Conservation (phyloP, 1,284 basidiomycete genomes). For the Anthracocystis panici-leucophaei region DNA sequence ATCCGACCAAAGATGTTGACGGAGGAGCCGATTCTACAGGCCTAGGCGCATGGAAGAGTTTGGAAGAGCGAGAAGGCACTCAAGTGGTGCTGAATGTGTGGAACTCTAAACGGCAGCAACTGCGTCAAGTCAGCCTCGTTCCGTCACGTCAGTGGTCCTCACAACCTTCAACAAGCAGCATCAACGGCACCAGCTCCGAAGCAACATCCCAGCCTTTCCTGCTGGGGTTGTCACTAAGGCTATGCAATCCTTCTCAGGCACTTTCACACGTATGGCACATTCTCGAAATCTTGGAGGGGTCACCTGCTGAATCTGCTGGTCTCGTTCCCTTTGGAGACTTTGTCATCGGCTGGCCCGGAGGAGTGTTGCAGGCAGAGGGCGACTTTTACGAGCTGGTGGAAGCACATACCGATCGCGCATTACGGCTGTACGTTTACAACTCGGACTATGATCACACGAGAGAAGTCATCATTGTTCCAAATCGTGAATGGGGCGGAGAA, state of each 20-base stretch:
- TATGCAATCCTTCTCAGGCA: conserved; percentile 74
- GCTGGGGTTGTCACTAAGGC: conserved; percentile 89
- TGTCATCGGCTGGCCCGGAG: conserved; percentile 94
- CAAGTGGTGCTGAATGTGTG: conserved; percentile 84
- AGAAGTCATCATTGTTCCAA: conserved; percentile 65
- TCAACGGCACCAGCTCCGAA: conserved; percentile 34
- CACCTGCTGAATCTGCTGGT: conserved; percentile 84
- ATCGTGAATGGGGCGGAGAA: conserved; percentile 67
- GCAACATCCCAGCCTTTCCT: conserved; percentile 75
- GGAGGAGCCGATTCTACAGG: conserved; percentile 44
- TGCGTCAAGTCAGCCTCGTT: conserved; percentile 84
- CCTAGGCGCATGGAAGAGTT: conserved; percentile 67
- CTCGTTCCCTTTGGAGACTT: conserved; percentile 89
- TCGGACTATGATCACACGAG: conserved; percentile 84
- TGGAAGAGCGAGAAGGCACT: conserved; percentile 87
- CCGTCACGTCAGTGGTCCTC: conserved; percentile 84
- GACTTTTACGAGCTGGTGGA: conserved; percentile 98
- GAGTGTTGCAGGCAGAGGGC: conserved; percentile 83
- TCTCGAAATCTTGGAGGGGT: conserved; percentile 93
- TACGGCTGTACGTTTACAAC: conserved; percentile 95
- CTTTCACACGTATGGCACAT: conserved; percentile 84
- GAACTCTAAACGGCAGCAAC: conserved; percentile 86
- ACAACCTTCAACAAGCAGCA: conserved; percentile 51
- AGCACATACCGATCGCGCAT: conserved; percentile 89
- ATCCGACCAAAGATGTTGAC: conserved; percentile 54